Conservation (phyloP, 2,329 filamentous ascomycete genomes). For the Xylaria sp. region DNA sequence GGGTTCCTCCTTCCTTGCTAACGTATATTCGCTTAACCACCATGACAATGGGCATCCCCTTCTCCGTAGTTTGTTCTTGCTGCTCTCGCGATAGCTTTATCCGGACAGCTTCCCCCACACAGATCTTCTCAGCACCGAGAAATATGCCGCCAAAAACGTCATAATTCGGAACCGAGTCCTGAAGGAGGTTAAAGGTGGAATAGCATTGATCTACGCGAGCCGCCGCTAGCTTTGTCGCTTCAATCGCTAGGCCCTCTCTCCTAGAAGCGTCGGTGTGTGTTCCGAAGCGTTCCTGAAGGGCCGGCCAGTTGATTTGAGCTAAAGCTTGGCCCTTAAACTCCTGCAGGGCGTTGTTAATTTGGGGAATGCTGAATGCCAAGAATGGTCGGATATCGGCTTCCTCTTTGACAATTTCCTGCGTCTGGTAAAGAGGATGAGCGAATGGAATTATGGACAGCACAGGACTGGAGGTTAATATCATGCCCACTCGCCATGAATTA, state of each 20-base stretch:
- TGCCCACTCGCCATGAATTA: constrained; percentile 55
- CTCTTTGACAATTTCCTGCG: constrained; percentile 47
- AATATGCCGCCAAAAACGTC: constrained; percentile 55
- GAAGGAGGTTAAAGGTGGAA: constrained; percentile 53
- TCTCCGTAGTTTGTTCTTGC: constrained; percentile 14
- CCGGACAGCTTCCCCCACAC: constrained; percentile 55
- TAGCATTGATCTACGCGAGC: constrained; percentile 55
- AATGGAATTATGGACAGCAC: constrained; percentile 47
- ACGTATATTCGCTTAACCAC: constrained; percentile 16
- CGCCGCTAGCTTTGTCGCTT: constrained; percentile 59
- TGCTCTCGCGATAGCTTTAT: constrained; percentile 36
- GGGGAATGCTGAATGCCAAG: constrained; percentile 57
- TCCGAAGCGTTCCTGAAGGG: constrained; percentile 39
- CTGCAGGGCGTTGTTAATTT: constrained; percentile 43
- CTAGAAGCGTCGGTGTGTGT: constrained; percentile 45
- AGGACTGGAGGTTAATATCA: constrained; percentile 41
- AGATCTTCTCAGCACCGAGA: constrained; percentile 57
- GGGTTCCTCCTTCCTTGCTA: constrained; percentile 13
- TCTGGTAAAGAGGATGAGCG: constrained; percentile 46
- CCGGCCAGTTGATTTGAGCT: constrained; percentile 52
- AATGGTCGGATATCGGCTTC: constrained; percentile 55
- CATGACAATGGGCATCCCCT: constrained; percentile 27
- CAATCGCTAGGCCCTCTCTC: constrained; percentile 51
- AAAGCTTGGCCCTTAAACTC: constrained; percentile 49
- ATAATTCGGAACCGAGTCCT: constrained; percentile 38